These are phyloP conservation scores for Nakazawaea siamensis DNA, from an alignment of 805 yeast genomes.

Conservation along the genomic window DNA sequence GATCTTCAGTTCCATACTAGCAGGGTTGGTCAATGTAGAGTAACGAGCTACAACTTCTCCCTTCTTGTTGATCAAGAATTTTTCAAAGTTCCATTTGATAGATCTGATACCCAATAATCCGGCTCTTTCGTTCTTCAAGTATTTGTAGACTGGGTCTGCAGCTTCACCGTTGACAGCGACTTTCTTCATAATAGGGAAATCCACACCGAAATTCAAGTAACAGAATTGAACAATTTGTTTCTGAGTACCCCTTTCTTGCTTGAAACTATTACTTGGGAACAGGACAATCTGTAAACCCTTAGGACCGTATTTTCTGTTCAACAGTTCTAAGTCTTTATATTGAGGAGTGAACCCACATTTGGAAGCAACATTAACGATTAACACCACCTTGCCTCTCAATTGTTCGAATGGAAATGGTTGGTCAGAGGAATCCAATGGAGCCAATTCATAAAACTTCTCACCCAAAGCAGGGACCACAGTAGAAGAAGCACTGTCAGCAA, in stretches of 20 bases:
- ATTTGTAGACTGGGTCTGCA: slow-evolving; percentile 69
- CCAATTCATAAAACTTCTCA: slow-evolving; percentile 45
- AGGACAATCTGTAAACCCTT: slow-evolving; percentile 57
- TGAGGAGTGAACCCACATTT: slow-evolving; percentile 47
- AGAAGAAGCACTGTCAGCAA: no score
- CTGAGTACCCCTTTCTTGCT: slow-evolving; percentile 54
- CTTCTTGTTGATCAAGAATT: slow-evolving; percentile 49
- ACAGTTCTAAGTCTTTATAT: slow-evolving; percentile 48
- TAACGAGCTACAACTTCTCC: slow-evolving; percentile 57
- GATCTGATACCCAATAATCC: slow-evolving; percentile 56
- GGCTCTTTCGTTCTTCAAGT: slow-evolving; percentile 42
- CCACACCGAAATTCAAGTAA: slow-evolving; percentile 66
- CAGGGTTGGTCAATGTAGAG: slow-evolving; percentile 24
- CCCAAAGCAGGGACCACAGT: no score
- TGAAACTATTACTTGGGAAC: slow-evolving; percentile 75
- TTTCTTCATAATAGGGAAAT: slow-evolving; percentile 79
- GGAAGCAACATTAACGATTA: slow-evolving; percentile 27
- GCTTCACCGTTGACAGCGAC: slow-evolving; percentile 71
- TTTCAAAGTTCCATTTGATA: slow-evolving; percentile 75
- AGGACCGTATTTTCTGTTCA: slow-evolving; percentile 46
- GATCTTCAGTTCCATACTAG: slow-evolving; percentile 45
- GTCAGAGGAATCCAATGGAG: slow-evolving; percentile 55
- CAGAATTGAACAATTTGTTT: slow-evolving; percentile 60
- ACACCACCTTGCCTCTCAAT: slow-evolving; percentile 73
- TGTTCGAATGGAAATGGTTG: slow-evolving; percentile 50